phyloP scores from a whole-genome alignment of 805 yeast genomes.

The Kazachstania bromeliacearum region DNA sequence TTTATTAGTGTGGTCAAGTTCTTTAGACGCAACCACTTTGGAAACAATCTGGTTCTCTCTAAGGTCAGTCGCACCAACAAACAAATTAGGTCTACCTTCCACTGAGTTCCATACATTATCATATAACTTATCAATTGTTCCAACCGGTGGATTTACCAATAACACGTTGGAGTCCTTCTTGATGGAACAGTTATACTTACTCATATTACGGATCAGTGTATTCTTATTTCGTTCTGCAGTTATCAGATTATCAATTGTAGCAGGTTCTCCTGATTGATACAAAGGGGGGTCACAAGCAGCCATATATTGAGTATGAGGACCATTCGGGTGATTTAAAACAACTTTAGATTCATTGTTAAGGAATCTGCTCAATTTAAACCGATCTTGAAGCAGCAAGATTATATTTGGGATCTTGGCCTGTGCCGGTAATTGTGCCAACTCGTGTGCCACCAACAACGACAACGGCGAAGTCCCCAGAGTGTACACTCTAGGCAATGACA shows the following conservation, averaged over 20 bases:
- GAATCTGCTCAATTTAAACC: constrained; percentile 35
- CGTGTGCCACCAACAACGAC: constrained; percentile 35
- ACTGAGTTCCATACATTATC: constrained; percentile 42
- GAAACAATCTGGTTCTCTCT: not conserved
- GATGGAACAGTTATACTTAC: constrained; percentile 36
- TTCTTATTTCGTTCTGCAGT: not conserved
- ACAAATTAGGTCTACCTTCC: constrained; percentile 44
- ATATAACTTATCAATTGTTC: constrained; percentile 43
- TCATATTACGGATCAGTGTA: constrained; percentile 42
- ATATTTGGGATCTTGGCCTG: constrained; percentile 33
- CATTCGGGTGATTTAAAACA: too few relatives aligned
- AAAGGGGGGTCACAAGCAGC: constrained; percentile 28
- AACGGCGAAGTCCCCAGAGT: constrained; percentile 37
- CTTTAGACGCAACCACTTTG: not conserved
- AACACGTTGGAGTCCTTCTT: constrained; percentile 43
- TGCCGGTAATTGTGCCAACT: constrained; percentile 33
- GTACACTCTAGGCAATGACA: constrained; percentile 30
- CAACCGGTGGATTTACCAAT: constrained; percentile 66
- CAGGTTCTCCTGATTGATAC: constrained; percentile 24
- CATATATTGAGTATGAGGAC: constrained; percentile 18
- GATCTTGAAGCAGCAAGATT: constrained; percentile 35
- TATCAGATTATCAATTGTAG: constrained; percentile 41
- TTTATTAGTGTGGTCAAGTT: not conserved
- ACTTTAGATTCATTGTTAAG: constrained; percentile 33
- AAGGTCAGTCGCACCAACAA: constrained; percentile 36